These are phyloP conservation scores for Aphanomyces astaci DNA, from an alignment of 352 stramenopile genomes.

Conservation along the genomic window DNA sequence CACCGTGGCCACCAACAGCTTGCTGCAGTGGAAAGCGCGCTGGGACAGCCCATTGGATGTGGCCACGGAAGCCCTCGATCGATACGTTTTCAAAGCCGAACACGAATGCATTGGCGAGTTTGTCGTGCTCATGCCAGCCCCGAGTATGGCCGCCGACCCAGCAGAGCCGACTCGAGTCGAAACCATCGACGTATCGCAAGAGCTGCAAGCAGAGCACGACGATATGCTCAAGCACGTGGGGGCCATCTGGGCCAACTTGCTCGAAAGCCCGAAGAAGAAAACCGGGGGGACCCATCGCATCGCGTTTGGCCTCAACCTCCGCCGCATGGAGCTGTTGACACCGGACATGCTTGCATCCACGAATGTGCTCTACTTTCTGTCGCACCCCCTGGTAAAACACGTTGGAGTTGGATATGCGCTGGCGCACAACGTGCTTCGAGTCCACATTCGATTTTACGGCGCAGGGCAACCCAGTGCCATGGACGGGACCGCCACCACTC, in stretches of 20 bases:
- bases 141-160: no score
- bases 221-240: background rate
- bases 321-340: background rate
- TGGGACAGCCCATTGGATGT: constrained; percentile 7
- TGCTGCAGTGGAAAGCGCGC: background rate
- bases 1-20: background rate
- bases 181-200: background rate
- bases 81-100: constrained; percentile 21
- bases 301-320: constrained; percentile 21
- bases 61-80: background rate
- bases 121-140: background rate
- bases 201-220: background rate
- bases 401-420: background rate
- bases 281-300: background rate
- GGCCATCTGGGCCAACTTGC: background rate
- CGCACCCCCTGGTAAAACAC: background rate
- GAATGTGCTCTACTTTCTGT: background rate
- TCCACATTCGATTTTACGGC: constrained; percentile 10
- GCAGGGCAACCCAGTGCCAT: no score
- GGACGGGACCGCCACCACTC: no score
- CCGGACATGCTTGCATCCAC: background rate
- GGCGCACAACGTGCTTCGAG: background rate
- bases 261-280: constrained; percentile 4
- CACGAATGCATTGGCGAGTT: constrained; percentile 15
- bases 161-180: background rate